Evolutionary conservation across 192 early-diverging fungal genomes (phyloP).

Genomic region (Entophlyctis luteolus): DNA sequence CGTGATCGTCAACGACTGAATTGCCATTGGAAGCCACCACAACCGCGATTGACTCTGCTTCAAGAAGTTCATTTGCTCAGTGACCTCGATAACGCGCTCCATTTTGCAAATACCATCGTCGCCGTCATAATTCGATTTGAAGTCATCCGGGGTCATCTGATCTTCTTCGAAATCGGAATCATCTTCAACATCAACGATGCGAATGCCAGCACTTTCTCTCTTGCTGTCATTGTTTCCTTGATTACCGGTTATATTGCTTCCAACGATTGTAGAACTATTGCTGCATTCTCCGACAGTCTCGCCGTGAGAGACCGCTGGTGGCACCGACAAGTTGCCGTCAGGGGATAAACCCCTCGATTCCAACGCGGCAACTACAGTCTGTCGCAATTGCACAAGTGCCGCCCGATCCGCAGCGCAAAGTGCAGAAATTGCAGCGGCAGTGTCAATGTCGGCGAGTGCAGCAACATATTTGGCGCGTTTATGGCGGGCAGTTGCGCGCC

Average conservation of each 20-base stretch:
- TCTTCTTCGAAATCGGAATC: constrained; percentile 15
- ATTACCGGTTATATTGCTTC: neutral
- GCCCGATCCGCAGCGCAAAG: too few species aligned
- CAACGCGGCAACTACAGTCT: constrained; percentile 7
- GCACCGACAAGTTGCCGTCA: too few species aligned
- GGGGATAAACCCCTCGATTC: too few species aligned
- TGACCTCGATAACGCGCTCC: neutral
- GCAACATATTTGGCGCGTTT: constrained; percentile 23
- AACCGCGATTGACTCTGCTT: too few species aligned
- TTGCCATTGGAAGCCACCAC: too few species aligned
- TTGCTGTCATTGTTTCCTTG: neutral
- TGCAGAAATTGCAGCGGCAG: neutral
- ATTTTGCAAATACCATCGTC: neutral
- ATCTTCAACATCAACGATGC: constrained; percentile 23
- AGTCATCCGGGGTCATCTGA: neutral
- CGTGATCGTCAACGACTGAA: neutral
- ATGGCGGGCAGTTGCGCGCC: constrained; percentile 21
- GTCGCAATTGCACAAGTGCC: too few species aligned
- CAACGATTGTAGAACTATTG: neutral
- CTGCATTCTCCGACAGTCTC: too few species aligned
- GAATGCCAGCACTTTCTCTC: neutral
- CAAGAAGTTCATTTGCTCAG: neutral
- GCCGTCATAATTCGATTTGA: neutral
- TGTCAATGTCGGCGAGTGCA: constrained; percentile 14
- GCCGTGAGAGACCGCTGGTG: too few species aligned